Percentiles rank a stretch among this genome's conserved stretches.
Evolutionary conservation across 169 alveolate genomes (phyloP).

Genomic region (Condylostoma magnum): DNA sequence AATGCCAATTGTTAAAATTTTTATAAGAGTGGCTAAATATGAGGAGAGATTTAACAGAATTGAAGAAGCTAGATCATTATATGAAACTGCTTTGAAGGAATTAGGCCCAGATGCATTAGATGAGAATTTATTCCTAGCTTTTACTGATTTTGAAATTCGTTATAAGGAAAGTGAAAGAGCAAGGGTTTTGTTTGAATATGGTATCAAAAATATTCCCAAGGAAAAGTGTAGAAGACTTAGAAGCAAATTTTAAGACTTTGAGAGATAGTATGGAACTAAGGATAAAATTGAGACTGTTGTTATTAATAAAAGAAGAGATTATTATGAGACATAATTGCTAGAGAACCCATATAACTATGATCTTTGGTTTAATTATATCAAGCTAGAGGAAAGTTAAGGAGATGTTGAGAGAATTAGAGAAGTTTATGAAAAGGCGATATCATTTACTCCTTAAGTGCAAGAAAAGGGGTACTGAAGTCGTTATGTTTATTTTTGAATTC

Average conservation of each 20-base stretch:
- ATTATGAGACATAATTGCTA: slow-evolving; percentile 54
- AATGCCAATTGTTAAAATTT: slow-evolving; percentile 89
- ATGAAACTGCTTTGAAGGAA: slow-evolving; percentile 87
- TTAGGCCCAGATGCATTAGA: slow-evolving; percentile 89
- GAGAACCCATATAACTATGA: slow-evolving; percentile 90
- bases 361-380: slow-evolving; percentile 94
- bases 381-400: slow-evolving; percentile 90
- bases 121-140: slow-evolving; percentile 91
- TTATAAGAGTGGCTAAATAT: slow-evolving; percentile 93
- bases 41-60: slow-evolving; percentile 90
- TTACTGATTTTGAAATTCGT: slow-evolving; percentile 93
- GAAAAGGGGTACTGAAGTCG: slow-evolving; percentile 92
- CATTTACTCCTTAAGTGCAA: slow-evolving; percentile 88
- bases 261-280: slow-evolving; percentile 90
- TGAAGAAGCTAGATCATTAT: slow-evolving; percentile 82
- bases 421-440: slow-evolving; percentile 93
- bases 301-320: slow-evolving; percentile 63
- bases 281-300: slow-evolving; percentile 87
- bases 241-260: slow-evolving; percentile 88
- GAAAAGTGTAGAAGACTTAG: slow-evolving; percentile 86
- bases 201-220: slow-evolving; percentile 89
- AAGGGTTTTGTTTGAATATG: slow-evolving; percentile 91
- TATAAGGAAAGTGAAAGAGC: slow-evolving; percentile 92
- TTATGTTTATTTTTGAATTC: slow-evolving; percentile 90
- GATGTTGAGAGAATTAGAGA: slow-evolving; percentile 83